phyloP scores from a whole-genome alignment of 495 filamentous ascomycete species.

The Aspergillus taichungensis region DNA sequence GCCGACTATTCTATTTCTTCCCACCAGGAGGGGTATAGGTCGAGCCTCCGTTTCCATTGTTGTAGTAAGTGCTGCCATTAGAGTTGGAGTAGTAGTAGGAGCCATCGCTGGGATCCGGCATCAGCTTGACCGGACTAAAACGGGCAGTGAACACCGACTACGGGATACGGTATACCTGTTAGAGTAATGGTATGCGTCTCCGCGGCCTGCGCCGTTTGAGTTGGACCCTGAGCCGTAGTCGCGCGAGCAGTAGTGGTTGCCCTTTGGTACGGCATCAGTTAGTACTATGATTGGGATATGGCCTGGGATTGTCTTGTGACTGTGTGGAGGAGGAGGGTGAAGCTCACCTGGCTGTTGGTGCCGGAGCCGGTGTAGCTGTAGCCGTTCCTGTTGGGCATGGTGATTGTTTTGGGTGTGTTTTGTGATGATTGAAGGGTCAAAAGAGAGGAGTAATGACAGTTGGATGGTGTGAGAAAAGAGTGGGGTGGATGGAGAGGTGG shows the following conservation, averaged over 20 bases:
- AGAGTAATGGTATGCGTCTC: conserved; percentile 30
- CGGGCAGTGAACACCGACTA: conserved; percentile 13
- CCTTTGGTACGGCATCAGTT: conserved; percentile 10
- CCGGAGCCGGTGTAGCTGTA: conserved; percentile 28
- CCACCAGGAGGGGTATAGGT: conserved; percentile 26
- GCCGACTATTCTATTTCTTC: conserved; percentile 11
- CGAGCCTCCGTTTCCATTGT: conserved; percentile 31
- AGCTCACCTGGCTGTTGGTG: conserved; percentile 24
- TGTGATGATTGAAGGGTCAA: too few relatives aligned
- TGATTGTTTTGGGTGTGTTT: too few relatives aligned
- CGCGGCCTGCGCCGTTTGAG: conserved; percentile 10
- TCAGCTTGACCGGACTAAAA: background rate
- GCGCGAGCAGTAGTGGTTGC: conserved; percentile 32
- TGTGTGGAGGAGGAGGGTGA: background rate
- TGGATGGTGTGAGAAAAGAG: too few relatives aligned
- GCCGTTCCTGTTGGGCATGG: background rate
- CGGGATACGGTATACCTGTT: conserved; percentile 17
- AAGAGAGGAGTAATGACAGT: too few relatives aligned
- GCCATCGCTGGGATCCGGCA: conserved; percentile 23
- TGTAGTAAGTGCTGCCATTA: conserved; percentile 44
- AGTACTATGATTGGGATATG: background rate
- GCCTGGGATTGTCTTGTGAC: too few relatives aligned
- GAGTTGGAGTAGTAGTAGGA: conserved; percentile 48
- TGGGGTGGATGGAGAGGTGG: too few relatives aligned
- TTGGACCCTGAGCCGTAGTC: conserved; percentile 28